Percentiles rank a stretch among this genome's conserved stretches.
phyloP scores from a whole-genome alignment of 2,329 filamentous ascomycete genomes.

The Fusarium nurragi region DNA sequence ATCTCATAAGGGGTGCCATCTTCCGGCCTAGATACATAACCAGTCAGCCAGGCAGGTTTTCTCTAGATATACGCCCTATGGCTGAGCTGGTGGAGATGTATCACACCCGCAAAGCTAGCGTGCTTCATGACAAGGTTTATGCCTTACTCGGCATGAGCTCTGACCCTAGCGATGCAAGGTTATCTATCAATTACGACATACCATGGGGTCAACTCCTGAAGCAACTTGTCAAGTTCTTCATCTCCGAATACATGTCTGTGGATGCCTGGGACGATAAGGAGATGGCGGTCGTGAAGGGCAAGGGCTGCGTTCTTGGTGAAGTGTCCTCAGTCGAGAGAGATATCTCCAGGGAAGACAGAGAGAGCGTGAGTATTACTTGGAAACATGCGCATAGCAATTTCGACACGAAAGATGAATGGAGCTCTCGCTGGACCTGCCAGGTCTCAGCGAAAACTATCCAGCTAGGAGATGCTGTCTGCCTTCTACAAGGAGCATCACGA shows the following conservation, averaged over 20 bases:
- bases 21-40: too few species aligned
- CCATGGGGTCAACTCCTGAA: background rate
- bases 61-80: background rate
- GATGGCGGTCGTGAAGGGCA: background rate
- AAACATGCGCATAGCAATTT: too few species aligned
- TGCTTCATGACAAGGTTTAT: background rate
- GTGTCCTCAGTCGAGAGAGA: background rate
- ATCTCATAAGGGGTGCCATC: background rate
- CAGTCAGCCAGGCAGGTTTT: too few species aligned
- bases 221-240: background rate
- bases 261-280: background rate
- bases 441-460: background rate
- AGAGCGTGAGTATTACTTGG: background rate
- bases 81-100: background rate
- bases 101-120: background rate
- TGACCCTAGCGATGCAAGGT: background rate
- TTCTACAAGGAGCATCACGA: background rate
- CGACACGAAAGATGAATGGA: too few species aligned
- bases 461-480: background rate
- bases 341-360: too few species aligned
- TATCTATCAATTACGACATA: background rate
- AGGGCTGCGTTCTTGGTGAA: background rate
- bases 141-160: background rate
- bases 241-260: rapidly evolving
- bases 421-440: too few species aligned